A percentile compares a stretch with the other conserved stretches of the same genome.
Conservation (phyloP, 805 yeast species). For the Candida berthetii region DNA sequence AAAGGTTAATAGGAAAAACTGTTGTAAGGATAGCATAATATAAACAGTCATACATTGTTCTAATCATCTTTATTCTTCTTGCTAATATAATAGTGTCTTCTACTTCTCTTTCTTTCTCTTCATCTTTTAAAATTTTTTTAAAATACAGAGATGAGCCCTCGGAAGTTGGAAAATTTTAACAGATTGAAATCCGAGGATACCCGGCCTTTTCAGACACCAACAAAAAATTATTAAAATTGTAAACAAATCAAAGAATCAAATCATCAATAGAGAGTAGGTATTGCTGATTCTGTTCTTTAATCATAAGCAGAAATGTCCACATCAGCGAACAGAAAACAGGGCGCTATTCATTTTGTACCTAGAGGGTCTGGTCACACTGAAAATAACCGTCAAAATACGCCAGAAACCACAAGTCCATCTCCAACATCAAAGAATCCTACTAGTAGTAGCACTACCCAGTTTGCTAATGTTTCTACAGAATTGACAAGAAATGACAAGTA, state of each 20-base stretch:
- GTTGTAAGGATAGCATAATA: neutral
- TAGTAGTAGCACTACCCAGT: slow-evolving; percentile 13
- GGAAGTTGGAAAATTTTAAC: neutral
- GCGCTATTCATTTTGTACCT: neutral
- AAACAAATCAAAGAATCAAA: neutral
- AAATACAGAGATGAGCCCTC: neutral
- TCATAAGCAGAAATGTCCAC: neutral
- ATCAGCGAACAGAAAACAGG: neutral
- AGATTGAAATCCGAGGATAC: neutral
- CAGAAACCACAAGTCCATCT: neutral
- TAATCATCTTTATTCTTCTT: slow-evolving; percentile 18
- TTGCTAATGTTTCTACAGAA: slow-evolving; percentile 30
- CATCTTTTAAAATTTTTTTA: neutral
- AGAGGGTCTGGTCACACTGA: neutral
- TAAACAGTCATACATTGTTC: slow-evolving; percentile 24
- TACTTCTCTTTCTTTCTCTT: neutral
- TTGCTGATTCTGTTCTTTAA: neutral
- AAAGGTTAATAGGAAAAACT: slow-evolving; percentile 17
- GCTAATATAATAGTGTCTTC: too few relatives aligned
- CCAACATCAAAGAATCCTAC: neutral
- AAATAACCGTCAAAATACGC: neutral
- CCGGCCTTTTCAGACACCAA: neutral
- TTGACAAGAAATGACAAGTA: slow-evolving; percentile 54
- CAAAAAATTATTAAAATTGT: neutral
- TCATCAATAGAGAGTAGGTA: too few relatives aligned